Base-by-base conservation (phyloP, 2,329 filamentous ascomycete genomes). In the Clonostachys sp. region DNA sequence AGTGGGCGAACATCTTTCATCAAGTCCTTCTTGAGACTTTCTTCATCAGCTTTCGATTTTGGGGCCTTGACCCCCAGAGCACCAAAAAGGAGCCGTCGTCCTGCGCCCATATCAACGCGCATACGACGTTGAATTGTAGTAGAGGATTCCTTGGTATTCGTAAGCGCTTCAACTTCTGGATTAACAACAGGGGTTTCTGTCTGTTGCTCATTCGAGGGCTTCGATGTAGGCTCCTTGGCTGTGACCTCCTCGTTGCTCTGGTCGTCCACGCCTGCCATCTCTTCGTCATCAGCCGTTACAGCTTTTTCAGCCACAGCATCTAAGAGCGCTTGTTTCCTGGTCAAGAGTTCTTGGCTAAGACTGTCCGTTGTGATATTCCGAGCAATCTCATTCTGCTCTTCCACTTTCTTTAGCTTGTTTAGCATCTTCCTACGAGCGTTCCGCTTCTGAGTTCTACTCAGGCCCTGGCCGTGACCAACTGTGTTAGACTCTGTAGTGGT, bases 41-140 rank as follows among this genome's bases (percentile, higher is more conserved):
- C 79, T 59, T 86, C 85, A 16, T 90, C 87, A 33, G 78, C 76
- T 54, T 86, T 84, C 2, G 74, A 82, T 57, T 84, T 87, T 1
- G 88, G 87, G 5, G 76, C 77, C 47, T 81, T 81, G 10, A 90
- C 64, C 5, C 87, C 89, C 5, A 92, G 71, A 7, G 87, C 84
- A 9, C 84, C 83, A 56, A 91, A 89, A 0, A 92, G 63, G 48
- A 91, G 70, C 53, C 88, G 78, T 46, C 81, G 77, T 3, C 83
- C 81, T 45, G 84, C 83, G 14, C 74, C 78, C 33, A 89, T 51
- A 48, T 79, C 65, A 9, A 70, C 50, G 16, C 45, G 61, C 35
- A 51, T 41, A 35, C 55, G 51, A 45, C 30, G 35, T 40, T 16
- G 38, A 30, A 6, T 8, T n/a, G 14, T 35, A 30, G 24, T 30